These are phyloP conservation scores for Tulasnella sp. DNA, from an alignment of 768 basidiomycete species.

Conservation along the genomic window DNA sequence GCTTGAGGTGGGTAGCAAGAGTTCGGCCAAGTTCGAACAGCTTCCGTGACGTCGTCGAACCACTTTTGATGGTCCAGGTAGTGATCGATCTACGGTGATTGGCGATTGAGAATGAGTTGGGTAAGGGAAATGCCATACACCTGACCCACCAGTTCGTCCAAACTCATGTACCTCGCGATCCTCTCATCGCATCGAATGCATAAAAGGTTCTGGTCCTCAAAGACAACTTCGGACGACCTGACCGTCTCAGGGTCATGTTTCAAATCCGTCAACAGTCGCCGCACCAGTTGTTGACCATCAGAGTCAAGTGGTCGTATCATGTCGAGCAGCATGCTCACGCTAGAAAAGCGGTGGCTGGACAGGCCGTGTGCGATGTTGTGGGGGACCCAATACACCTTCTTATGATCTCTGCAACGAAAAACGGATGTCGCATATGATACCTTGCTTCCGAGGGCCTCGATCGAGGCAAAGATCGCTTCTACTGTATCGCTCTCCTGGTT, in stretches of 20 bases:
- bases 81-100: background rate
- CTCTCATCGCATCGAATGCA: background rate
- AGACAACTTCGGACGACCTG: background rate
- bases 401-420: background rate
- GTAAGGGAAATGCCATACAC: background rate
- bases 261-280: background rate
- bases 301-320: background rate
- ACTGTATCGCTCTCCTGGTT: background rate
- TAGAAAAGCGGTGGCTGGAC: background rate
- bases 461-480: background rate
- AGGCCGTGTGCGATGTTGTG: background rate
- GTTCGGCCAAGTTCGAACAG: background rate
- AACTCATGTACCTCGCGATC: background rate
- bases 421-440: background rate
- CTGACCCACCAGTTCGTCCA: background rate
- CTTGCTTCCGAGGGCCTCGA: background rate
- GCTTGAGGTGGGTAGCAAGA: background rate
- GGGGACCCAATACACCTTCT: background rate
- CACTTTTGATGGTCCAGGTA: background rate
- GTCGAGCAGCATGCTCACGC: background rate
- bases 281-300: background rate
- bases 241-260: background rate
- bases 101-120: too few species aligned
- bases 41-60: background rate
- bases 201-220: background rate